A percentile compares a stretch with the other conserved stretches of the same genome.
Conservation (phyloP, 2,329 filamentous ascomycete genomes). For the Bipolaris zeicola region DNA sequence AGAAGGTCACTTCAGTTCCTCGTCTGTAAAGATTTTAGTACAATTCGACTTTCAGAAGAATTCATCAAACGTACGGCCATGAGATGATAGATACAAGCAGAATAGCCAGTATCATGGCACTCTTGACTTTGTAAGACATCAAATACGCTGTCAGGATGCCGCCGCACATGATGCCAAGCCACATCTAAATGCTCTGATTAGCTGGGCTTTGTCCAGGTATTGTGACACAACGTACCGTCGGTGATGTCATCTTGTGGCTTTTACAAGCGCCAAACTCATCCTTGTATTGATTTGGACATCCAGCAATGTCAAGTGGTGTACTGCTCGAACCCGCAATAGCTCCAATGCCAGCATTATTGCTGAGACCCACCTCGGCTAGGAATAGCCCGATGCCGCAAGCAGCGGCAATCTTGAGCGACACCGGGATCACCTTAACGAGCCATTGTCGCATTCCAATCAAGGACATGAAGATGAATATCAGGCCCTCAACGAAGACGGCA, state of each 20-base stretch:
- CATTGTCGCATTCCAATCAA: constrained; percentile 83
- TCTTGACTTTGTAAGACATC: constrained; percentile 85
- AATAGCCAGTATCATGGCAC: constrained; percentile 82
- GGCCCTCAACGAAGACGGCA: constrained; percentile 86
- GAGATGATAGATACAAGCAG: constrained; percentile 84
- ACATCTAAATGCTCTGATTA: constrained; percentile 59
- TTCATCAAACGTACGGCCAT: constrained; percentile 65
- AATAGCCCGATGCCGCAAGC: constrained; percentile 87
- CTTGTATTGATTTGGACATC: constrained; percentile 65
- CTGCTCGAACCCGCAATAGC: constrained; percentile 67
- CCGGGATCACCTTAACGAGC: constrained; percentile 81
- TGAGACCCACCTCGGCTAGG: constrained; percentile 74
- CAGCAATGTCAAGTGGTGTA: constrained; percentile 76
- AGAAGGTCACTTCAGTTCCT: constrained; percentile 75
- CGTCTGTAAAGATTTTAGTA: constrained; percentile 51
- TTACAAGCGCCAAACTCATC: constrained; percentile 63
- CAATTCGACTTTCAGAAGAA: background rate
- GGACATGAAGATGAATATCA: constrained; percentile 80
- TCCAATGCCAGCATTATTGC: constrained; percentile 81
- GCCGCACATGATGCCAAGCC: constrained; percentile 86
- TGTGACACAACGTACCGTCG: constrained; percentile 55
- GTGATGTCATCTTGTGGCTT: constrained; percentile 77
- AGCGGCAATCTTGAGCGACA: constrained; percentile 83
- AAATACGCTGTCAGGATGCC: constrained; percentile 79
- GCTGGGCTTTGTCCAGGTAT: constrained; percentile 8